Conservation (phyloP, 495 filamentous ascomycete genomes). For the Amorphotheca resinae region DNA sequence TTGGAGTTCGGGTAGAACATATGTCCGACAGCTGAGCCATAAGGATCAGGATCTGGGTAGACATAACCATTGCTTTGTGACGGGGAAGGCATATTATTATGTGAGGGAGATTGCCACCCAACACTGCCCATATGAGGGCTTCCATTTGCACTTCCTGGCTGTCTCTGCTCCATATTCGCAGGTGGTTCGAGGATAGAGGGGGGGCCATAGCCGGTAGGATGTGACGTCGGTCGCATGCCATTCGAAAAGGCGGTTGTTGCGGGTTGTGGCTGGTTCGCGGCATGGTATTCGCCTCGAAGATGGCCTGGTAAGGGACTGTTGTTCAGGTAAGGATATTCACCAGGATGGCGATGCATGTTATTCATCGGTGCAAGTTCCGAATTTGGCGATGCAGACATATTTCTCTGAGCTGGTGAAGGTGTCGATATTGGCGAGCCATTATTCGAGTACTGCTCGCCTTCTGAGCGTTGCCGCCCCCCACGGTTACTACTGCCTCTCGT, state of each 20-base stretch:
- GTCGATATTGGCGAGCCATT: slow-evolving; percentile 74
- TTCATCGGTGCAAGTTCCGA: slow-evolving; percentile 63
- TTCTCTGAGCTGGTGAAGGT: slow-evolving; percentile 69
- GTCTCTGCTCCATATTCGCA: slow-evolving; percentile 57
- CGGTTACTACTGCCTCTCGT: slow-evolving; percentile 42
- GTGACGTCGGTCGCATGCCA: slow-evolving; percentile 51
- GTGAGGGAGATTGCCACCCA: slow-evolving; percentile 64
- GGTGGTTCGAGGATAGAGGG: slow-evolving; percentile 84
- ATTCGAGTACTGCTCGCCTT: slow-evolving; percentile 67
- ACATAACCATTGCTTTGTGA: slow-evolving; percentile 51
- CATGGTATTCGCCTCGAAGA: slow-evolving; percentile 62
- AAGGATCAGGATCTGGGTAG: slow-evolving; percentile 57
- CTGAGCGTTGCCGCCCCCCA: slow-evolving; percentile 48
- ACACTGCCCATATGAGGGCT: slow-evolving; percentile 63
- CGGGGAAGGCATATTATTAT: slow-evolving; percentile 48
- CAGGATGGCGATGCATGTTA: slow-evolving; percentile 56
- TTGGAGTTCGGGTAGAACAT: slow-evolving; percentile 51
- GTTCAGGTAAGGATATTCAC: slow-evolving; percentile 52
- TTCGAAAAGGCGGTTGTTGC: slow-evolving; percentile 50
- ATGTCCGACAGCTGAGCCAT: slow-evolving; percentile 45
- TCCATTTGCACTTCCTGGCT: slow-evolving; percentile 46
- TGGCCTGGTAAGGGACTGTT: slow-evolving; percentile 68
- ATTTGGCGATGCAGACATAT: slow-evolving; percentile 66
- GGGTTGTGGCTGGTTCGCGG: slow-evolving; percentile 36
- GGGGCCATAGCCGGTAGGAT: slow-evolving; percentile 67